These are phyloP conservation scores for Colletotrichum gloeosporioides DNA, from an alignment of 2,329 filamentous ascomycete genomes.

Conservation along the genomic window DNA sequence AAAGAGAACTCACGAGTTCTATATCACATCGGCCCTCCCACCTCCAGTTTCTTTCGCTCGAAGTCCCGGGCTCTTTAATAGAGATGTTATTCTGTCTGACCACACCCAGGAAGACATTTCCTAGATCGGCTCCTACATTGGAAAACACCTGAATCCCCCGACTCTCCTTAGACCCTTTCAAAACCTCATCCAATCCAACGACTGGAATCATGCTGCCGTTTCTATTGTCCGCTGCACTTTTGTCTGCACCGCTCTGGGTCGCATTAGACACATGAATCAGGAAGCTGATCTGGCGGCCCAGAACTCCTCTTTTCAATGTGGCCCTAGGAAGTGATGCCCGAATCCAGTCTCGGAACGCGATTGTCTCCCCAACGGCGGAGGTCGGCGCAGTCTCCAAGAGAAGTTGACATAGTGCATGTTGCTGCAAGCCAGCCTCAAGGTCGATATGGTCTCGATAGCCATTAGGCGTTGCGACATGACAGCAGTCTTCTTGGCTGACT, in stretches of 20 bases:
- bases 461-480: constrained; percentile 49
- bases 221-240: constrained; percentile 58
- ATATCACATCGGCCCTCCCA: not conserved
- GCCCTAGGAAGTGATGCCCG: constrained; percentile 54
- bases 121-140: constrained; percentile 69
- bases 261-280: not conserved
- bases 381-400: constrained; percentile 64
- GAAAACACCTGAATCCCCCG: constrained; percentile 42
- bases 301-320: constrained; percentile 60
- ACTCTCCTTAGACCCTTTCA: not conserved
- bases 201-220: not conserved
- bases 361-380: constrained; percentile 61
- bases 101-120: constrained; percentile 73
- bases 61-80: not conserved
- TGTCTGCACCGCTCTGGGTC: not conserved
- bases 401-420: constrained; percentile 69
- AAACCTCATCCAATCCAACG: not conserved
- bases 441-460: constrained; percentile 64
- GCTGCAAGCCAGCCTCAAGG: constrained; percentile 63
- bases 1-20: not conserved
- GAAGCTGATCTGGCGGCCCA: constrained; percentile 68
- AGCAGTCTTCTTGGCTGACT: constrained; percentile 59
- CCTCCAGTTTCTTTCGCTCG: not conserved
- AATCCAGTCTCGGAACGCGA: constrained; percentile 61
- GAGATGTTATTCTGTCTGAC: constrained; percentile 64